phyloP scores from a whole-genome alignment of 2,329 filamentous ascomycete genomes.

The Phaeosphaeria sp. region DNA sequence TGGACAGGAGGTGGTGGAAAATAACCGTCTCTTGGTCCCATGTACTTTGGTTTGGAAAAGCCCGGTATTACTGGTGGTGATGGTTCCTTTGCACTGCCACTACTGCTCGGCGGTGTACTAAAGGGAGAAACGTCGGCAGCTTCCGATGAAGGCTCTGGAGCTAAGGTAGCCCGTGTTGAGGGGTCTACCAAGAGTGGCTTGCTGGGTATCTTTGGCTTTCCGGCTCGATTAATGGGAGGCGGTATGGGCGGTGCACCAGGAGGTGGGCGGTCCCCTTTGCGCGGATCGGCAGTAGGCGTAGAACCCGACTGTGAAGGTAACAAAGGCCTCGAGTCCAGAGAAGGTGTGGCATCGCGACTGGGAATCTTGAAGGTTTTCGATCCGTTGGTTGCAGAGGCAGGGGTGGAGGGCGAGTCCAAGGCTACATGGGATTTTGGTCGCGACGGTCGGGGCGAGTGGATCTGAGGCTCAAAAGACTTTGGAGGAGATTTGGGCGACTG shows the following conservation, averaged over 20 bases:
- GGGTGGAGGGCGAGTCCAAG: slow-evolving; percentile 29
- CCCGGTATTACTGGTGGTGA: slow-evolving; percentile 31
- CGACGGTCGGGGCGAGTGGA: slow-evolving; percentile 44
- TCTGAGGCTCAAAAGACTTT: slow-evolving; percentile 49
- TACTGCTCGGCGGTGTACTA: slow-evolving; percentile 82
- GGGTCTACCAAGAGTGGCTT: slow-evolving; percentile 49
- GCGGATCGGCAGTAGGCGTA: slow-evolving; percentile 31
- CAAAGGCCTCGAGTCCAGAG: slow-evolving; percentile 46
- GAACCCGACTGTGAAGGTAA: slow-evolving; percentile 22
- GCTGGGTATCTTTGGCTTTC: slow-evolving; percentile 72
- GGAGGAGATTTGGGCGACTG: slow-evolving; percentile 74
- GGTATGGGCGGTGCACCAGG: slow-evolving; percentile 56
- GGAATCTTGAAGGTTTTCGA: slow-evolving; percentile 44
- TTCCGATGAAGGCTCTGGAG: slow-evolving; percentile 49
- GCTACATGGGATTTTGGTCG: slow-evolving; percentile 31
- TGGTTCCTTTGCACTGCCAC: slow-evolving; percentile 58
- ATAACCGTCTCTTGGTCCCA: slow-evolving; percentile 35
- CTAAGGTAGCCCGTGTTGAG: slow-evolving; percentile 31
- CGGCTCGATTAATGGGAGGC: slow-evolving; percentile 79
- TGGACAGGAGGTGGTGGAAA: slow-evolving; percentile 42
- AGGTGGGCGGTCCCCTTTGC: slow-evolving; percentile 46
- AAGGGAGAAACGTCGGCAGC: slow-evolving; percentile 75
- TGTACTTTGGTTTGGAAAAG: slow-evolving; percentile 31
- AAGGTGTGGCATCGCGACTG: slow-evolving; percentile 51
- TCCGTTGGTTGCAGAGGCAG: slow-evolving; percentile 20